Conservation (phyloP, 495 filamentous ascomycete species). For the Penicillium egyptiacum region DNA sequence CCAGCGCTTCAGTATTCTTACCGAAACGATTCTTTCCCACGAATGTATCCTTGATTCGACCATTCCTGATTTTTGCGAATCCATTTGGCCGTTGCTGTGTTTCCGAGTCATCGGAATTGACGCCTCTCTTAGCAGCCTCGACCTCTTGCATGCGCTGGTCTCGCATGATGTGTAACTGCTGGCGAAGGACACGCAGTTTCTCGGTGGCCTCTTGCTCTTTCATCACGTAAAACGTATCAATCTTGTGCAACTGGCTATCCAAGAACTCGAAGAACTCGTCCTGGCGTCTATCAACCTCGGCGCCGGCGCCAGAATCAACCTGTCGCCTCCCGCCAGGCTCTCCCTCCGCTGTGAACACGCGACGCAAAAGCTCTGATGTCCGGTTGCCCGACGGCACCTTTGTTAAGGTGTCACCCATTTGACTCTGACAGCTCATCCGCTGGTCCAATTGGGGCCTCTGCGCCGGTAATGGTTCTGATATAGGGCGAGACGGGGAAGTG, state of each 20-base stretch:
- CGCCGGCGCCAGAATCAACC: constrained; percentile 33
- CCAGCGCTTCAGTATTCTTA: constrained; percentile 57
- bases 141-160: constrained; percentile 74
- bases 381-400: constrained; percentile 24
- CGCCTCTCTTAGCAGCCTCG: constrained; percentile 24
- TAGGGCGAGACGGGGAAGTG: constrained; percentile 10
- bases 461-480: constrained; percentile 9
- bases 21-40: constrained; percentile 46
- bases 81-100: constrained; percentile 21
- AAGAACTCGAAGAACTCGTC: constrained; percentile 78
- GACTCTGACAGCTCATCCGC: constrained; percentile 17
- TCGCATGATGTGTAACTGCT: constrained; percentile 86
- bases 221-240: constrained; percentile 77
- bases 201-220: constrained; percentile 79
- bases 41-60: constrained; percentile 29
- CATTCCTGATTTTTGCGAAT: constrained; percentile 27
- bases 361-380: constrained; percentile 37
- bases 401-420: constrained; percentile 14
- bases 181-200: constrained; percentile 65
- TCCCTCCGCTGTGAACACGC: constrained; percentile 38
- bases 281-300: constrained; percentile 60
- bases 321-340: constrained; percentile 35
- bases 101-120: constrained; percentile 5
- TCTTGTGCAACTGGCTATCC: constrained; percentile 77
- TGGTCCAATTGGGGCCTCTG: constrained; percentile 15